Percentiles rank a stretch among this genome's conserved stretches.
Conservation (phyloP, 805 yeast genomes). For the Candida caryicola region DNA sequence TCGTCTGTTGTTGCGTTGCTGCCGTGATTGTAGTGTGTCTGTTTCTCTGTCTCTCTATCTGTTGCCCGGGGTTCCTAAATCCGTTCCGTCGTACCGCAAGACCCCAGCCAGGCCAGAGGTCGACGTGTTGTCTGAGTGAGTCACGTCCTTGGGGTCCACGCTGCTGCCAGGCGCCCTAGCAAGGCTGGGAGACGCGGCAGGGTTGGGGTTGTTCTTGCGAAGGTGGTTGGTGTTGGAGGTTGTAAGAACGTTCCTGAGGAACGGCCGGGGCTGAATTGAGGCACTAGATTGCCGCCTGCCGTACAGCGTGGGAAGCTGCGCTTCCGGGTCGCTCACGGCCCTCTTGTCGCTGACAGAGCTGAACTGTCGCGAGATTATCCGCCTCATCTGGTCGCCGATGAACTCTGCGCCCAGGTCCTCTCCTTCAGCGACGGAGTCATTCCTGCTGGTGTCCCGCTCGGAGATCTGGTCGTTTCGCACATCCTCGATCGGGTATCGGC, state of each 20-base stretch:
- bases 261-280: constrained; percentile 5
- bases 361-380: constrained; percentile 14
- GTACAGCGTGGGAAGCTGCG: constrained; percentile 4
- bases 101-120: too few relatives aligned
- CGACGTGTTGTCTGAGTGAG: too few relatives aligned
- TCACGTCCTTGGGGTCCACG: too few relatives aligned
- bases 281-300: constrained; percentile 8
- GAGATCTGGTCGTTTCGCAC: neutral
- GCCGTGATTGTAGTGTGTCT: too few relatives aligned
- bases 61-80: too few relatives aligned
- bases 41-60: too few relatives aligned
- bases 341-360: neutral
- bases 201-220: constrained; percentile 1
- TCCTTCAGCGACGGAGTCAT: neutral
- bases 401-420: constrained; percentile 18
- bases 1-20: too few relatives aligned
- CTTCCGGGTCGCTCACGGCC: constrained; percentile 8
- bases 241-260: neutral
- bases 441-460: too few relatives aligned
- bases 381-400: constrained; percentile 19
- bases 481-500: neutral
- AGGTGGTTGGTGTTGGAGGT: constrained; percentile 9
- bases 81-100: too few relatives aligned
- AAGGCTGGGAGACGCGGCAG: too few relatives aligned
- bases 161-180: too few relatives aligned